A percentile compares a stretch with the other conserved stretches of the same genome.
Conservation (phyloP, 352 stramenopile species). For the Globisporangium echinulatum region DNA sequence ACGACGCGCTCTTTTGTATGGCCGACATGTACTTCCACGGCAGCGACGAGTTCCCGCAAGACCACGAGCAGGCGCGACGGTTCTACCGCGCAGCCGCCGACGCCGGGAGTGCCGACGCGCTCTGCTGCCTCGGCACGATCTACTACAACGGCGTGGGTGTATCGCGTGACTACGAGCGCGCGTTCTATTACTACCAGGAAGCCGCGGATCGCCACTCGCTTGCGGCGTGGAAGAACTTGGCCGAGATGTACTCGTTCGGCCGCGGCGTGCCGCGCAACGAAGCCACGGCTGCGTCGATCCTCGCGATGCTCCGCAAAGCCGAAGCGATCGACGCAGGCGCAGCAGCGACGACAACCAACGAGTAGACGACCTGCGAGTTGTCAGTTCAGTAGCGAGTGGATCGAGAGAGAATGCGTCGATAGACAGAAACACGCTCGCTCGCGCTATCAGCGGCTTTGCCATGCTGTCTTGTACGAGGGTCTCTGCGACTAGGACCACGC, state of each 20-base stretch:
- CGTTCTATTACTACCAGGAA: constrained; percentile 85
- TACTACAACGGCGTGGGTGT: constrained; percentile 77
- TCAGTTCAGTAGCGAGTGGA: neutral
- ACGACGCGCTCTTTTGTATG: constrained; percentile 80
- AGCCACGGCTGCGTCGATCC: constrained; percentile 71
- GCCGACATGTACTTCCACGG: constrained; percentile 83
- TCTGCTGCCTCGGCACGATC: constrained; percentile 73
- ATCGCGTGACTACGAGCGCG: constrained; percentile 60
- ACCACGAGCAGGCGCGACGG: constrained; percentile 54
- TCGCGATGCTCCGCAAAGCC: constrained; percentile 65
- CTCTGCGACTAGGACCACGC: too few relatives aligned
- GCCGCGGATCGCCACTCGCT: constrained; percentile 78
- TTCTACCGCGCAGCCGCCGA: constrained; percentile 74
- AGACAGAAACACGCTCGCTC: neutral
- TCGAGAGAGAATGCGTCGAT: neutral
- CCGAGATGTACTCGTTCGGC: constrained; percentile 80
- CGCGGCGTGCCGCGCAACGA: constrained; percentile 73
- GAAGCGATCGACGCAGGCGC: constrained; percentile 1
- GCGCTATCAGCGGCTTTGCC: too few relatives aligned
- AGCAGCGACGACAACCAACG: constrained; percentile 2
- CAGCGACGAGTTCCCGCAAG: constrained; percentile 64
- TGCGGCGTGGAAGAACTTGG: constrained; percentile 85
- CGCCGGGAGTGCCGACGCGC: constrained; percentile 59
- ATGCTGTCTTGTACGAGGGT: too few relatives aligned
- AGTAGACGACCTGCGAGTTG: too few relatives aligned